Evolutionary conservation across 257 asterid species (phyloP).

Genomic region (Cynanchum wilfordii): DNA sequence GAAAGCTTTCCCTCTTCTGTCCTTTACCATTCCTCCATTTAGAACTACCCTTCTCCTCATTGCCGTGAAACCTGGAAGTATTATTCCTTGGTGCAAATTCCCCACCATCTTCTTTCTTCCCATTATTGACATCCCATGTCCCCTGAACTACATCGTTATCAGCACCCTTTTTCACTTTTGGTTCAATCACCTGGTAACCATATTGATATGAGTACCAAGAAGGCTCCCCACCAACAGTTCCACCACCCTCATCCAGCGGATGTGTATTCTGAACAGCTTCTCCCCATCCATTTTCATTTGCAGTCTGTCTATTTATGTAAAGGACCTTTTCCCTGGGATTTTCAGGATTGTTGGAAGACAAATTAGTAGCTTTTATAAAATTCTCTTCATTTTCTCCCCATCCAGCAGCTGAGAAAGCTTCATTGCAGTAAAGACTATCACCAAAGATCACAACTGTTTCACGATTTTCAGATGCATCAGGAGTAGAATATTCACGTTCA

Average conservation of each 20-base stretch:
- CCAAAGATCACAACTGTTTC: conserved; percentile 62
- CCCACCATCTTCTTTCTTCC: conserved; percentile 12
- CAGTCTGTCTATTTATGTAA: conserved; percentile 20
- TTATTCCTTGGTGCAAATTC: conserved; percentile 17
- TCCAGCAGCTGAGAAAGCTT: conserved; percentile 36
- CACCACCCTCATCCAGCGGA: conserved; percentile 26
- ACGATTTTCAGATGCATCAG: conserved; percentile 21
- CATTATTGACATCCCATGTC: conserved; percentile 17
- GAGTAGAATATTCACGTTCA: conserved; percentile 23
- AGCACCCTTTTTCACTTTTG: not conserved
- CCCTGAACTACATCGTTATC: conserved; percentile 20
- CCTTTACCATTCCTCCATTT: conserved; percentile 25
- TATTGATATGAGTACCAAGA: conserved; percentile 22
- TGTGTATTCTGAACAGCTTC: conserved; percentile 15
- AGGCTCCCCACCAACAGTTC: conserved; percentile 24
- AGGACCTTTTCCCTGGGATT: conserved; percentile 23
- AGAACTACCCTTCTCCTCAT: not conserved
- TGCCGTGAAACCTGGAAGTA: conserved; percentile 15
- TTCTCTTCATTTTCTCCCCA: conserved; percentile 61
- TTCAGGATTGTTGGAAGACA: conserved; percentile 22
- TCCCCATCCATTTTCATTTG: conserved; percentile 27
- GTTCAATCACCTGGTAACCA: conserved; percentile 9
- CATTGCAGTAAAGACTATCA: conserved; percentile 37
- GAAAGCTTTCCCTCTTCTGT: conserved; percentile 11
- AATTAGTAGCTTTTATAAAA: conserved; percentile 21